A percentile compares a stretch with the other conserved stretches of the same genome.
Evolutionary conservation across 768 basidiomycete genomes (phyloP).

Genomic region (Russula olivacea): DNA sequence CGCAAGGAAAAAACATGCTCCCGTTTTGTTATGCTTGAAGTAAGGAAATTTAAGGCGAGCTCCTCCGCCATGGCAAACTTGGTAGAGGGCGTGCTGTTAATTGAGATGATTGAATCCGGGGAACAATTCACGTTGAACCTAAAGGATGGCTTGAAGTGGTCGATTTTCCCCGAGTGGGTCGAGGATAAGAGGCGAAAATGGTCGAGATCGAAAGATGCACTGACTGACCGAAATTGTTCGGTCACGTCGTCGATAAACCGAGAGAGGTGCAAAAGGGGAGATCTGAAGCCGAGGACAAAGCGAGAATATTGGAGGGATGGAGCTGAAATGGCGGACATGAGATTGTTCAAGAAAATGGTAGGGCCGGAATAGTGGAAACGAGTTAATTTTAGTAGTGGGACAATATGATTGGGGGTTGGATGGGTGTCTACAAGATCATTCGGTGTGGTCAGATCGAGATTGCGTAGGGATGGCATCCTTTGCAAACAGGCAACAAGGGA

Average conservation of each 20-base stretch:
- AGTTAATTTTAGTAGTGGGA: background rate
- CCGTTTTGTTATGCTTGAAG: background rate
- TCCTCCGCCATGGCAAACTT: background rate
- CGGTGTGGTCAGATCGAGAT: background rate
- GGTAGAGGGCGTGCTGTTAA: background rate
- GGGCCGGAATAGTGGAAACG: background rate
- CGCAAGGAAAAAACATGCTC: background rate
- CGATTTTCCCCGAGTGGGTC: background rate
- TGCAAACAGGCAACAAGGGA: background rate
- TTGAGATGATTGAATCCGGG: background rate
- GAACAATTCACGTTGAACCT: background rate
- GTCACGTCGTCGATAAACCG: background rate
- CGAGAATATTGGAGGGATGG: background rate
- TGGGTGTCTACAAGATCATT: accelerated
- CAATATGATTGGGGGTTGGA: background rate
- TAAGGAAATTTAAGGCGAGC: background rate
- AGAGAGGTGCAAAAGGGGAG: background rate
- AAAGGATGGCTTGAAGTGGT: no score
- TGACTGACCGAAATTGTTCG: no score
- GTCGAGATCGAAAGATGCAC: accelerated
- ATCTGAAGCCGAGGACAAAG: accelerated
- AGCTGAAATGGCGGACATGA: background rate
- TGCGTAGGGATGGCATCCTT: background rate
- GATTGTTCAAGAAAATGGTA: background rate
- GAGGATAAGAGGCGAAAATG: background rate